phyloP scores from a whole-genome alignment of 768 basidiomycete genomes.

The Trametes cubensis region DNA sequence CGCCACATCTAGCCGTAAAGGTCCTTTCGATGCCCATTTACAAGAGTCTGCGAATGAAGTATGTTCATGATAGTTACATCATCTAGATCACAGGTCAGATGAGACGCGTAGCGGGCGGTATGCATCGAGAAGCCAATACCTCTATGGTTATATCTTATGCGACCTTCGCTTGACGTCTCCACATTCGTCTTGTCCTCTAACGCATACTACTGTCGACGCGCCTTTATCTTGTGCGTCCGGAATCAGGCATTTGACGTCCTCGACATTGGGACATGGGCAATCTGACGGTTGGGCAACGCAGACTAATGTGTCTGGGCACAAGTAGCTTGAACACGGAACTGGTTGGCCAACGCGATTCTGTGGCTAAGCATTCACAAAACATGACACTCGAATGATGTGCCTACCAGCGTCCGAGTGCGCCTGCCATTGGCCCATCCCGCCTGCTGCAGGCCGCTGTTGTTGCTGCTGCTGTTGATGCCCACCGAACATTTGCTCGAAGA shows the following conservation, averaged over 20 bases:
- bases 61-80: background rate
- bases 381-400: background rate
- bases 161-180: conserved; percentile 59
- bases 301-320: conserved; percentile 74
- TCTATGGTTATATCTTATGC: conserved; percentile 15
- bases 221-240: conserved; percentile 59
- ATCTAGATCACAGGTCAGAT: background rate
- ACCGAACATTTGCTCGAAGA: conserved; percentile 80
- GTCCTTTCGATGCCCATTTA: too few relatives aligned
- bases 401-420: conserved; percentile 66
- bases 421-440: conserved; percentile 55
- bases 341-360: too few relatives aligned
- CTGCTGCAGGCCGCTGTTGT: conserved; percentile 54
- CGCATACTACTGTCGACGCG: conserved; percentile 68
- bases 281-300: conserved; percentile 65
- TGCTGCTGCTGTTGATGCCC: conserved; percentile 58
- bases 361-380: background rate
- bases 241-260: conserved; percentile 77
- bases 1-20: too few relatives aligned
- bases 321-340: conserved; percentile 76
- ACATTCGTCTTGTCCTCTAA: conserved; percentile 67
- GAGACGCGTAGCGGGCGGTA: too few relatives aligned
- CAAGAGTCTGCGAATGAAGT: too few relatives aligned
- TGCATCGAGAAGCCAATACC: background rate
- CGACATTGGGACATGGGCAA: conserved; percentile 76